A percentile compares a stretch with the other conserved stretches of the same genome.
Evolutionary conservation across 2,329 filamentous ascomycete genomes (phyloP).

Genomic region (Sporothrix globosa): DNA sequence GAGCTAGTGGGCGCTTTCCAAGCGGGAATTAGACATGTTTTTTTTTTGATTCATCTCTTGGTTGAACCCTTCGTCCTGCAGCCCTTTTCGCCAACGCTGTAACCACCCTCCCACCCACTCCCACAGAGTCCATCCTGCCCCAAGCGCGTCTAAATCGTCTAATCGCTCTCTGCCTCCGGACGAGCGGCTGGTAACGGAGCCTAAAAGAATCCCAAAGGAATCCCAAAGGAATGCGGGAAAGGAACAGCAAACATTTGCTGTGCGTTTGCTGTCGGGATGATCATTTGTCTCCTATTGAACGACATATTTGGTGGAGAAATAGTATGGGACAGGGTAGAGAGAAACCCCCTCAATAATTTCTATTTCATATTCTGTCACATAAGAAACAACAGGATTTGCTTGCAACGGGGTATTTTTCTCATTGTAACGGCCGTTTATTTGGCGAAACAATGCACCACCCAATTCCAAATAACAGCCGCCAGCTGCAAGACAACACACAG

Average conservation of each 20-base stretch:
- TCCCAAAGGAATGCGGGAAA: constrained; percentile 16
- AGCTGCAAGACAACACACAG: not conserved
- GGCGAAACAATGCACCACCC: not conserved
- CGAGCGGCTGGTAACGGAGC: constrained; percentile 6
- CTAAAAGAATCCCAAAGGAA: not conserved
- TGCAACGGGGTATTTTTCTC: too few relatives aligned
- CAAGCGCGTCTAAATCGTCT: too few relatives aligned
- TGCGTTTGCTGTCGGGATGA: not conserved
- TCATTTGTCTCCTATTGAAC: not conserved
- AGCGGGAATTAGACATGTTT: not conserved
- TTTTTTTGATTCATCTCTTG: not conserved
- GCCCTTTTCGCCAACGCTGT: not conserved
- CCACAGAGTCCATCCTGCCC: too few relatives aligned
- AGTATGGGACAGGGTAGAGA: not conserved
- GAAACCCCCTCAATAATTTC: not conserved
- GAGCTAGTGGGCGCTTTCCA: not conserved
- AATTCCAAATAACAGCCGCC: constrained; percentile 13
- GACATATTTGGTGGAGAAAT: too few relatives aligned
- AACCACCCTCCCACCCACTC: not conserved
- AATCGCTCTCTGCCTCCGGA: constrained; percentile 19
- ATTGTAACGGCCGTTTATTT: not conserved
- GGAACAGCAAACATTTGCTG: not conserved
- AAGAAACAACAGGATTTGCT: too few relatives aligned
- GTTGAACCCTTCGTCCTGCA: not conserved
- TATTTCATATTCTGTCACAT: constrained; percentile 17